A percentile compares a stretch with the other conserved stretches of the same genome.
phyloP scores from a whole-genome alignment of 148 eudicot genomes.

The Chenopodium suecicum region DNA sequence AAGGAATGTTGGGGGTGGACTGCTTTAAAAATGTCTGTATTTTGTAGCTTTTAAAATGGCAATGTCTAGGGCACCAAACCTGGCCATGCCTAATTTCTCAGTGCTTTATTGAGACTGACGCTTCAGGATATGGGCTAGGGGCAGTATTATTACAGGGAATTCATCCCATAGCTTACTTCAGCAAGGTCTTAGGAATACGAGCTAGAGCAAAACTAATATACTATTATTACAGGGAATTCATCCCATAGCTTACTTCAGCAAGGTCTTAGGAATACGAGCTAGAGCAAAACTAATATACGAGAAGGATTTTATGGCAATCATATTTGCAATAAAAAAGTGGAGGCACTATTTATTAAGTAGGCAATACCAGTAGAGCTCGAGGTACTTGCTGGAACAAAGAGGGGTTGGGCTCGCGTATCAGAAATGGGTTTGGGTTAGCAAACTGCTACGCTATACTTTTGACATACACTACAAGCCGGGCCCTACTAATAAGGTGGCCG shows the following conservation, averaged over 20 bases:
- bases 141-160: too few species aligned
- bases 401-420: not conserved
- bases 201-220: not conserved
- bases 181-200: not conserved
- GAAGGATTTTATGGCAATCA: not conserved
- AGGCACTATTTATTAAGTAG: not conserved
- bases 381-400: not conserved
- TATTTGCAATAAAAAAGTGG: not conserved
- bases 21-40: too few species aligned
- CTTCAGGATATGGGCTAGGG: too few species aligned
- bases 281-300: not conserved
- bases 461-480: not conserved
- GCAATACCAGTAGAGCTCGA: not conserved
- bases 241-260: not conserved
- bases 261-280: not conserved
- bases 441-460: not conserved
- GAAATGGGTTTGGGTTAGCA: not conserved
- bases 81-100: too few species aligned
- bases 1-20: too few species aligned
- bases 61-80: too few species aligned
- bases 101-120: too few species aligned
- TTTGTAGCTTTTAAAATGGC: too few species aligned
- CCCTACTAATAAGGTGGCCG: not conserved
- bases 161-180: not conserved
- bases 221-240: not conserved